Base-by-base conservation (phyloP, 805 yeast genomes). In the Ogataea minuta region DNA sequence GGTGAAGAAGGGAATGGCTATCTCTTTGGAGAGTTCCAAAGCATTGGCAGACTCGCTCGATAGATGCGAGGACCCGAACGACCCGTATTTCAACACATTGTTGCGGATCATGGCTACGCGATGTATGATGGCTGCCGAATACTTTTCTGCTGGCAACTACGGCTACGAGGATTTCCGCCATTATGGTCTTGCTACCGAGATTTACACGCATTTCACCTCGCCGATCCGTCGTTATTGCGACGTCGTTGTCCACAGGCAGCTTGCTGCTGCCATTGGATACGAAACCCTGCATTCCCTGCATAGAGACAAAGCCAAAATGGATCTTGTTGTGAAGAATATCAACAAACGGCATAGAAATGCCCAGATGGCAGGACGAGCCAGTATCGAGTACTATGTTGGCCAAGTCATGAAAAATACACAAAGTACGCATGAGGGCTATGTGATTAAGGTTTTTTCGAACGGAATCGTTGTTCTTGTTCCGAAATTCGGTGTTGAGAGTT, bases 91-190 rank as follows among this genome's bases (percentile, higher is more conserved):
- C 74, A 93, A 93, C 64, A 93, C 97, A 0, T 71, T 93, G 53
- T 72, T 91, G 6, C 81, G 99, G 63, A 93, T 93, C 49, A 84
- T 93, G 95, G 93, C 97, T 6, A 93, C 99, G 0, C 76, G 99
- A 55, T 91, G 98, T 66, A 93, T 93, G 99, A 87, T 89, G 84
- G 96, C 99, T 2, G 99, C 99, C 2, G 97, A 91, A 60, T 93
- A 93, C 59, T 93, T 93, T 67, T 81, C 95, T 9, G 78, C 96
- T 0, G 98, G 99, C 7, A 79, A 84, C 11, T 87, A 73, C 56
- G 85, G 95, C 8, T 87, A 88, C 57, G 80, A 95, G 10, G 99
- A 93, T 49, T 93, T 87, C 70, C 79, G 83, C 46, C 99, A 93
- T 71, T 93, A 93, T 63, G 99, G 99, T 62, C 73, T 93, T 48